Evolutionary conservation across 2,329 filamentous ascomycete species (phyloP), one percentile per base, ranked within the genome.

Genomic region (Botrytis medusae): DNA sequence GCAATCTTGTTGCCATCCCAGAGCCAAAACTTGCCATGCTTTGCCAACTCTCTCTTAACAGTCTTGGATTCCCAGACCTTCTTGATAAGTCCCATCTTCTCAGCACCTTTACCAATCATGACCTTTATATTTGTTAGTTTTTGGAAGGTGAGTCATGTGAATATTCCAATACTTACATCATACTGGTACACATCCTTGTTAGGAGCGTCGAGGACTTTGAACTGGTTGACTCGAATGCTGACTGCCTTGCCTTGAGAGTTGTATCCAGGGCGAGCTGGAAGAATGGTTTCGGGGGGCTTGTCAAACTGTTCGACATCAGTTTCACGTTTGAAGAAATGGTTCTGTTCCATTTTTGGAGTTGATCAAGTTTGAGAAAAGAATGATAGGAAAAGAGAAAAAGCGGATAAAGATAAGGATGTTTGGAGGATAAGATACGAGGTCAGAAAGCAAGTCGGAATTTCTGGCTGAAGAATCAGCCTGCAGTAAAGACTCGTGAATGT

Each of bases 1-100:
- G 94, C 95, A 64, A 99, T 86, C 81, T 92, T 93, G 79, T 91
- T 91, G 42, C 93, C 93, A 83, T 98, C 94, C 78, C 90, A 94
- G 72, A 98, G 88, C 88, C 91, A 94, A 1, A 70, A 60, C 77
- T 79, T 65, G 8, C 82, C 84, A 73, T 85, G 84, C 3, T 84
- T 82, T 2, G 84, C 83, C 1, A 95, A 83, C 4, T 83, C 82
- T 0, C 82, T 75, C 80, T 92, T 87, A 10, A 94, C 86, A 0
- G 83, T 82, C 1, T 86, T 84, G 0, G 91, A 92, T 1, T 88
- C 83, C 93, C 94, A 98, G 42, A 94, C 87, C 80, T 93, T 94
- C 81, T 89, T 90, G 78, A 94, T 87, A 7, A 96, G 84, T 6
- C 87, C 87, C 5, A 83, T 79, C 82, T 92, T 93, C 73, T 91